Base-by-base conservation (phyloP, 2,329 filamentous ascomycete species). In the Colletotrichum scovillei region DNA sequence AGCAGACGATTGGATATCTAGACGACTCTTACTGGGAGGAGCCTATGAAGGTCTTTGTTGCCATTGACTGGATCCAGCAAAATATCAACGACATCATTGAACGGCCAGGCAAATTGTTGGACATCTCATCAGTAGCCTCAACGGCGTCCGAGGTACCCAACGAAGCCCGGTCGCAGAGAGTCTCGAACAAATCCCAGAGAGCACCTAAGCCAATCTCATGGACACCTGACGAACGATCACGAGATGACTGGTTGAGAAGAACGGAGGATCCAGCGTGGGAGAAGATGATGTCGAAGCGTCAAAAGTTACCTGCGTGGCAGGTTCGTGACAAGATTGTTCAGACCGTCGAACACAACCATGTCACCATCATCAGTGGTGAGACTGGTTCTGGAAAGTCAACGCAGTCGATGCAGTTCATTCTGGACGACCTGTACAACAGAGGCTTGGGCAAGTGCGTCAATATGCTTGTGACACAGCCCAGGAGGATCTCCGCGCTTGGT, bases 331-430 rank as follows among this genome's bases (percentile, higher is more conserved):
- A 88, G 1, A 94, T 99, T 35, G 90, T 98, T 11, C 82, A 89
- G 24, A 93, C 94, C 0, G 94, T 99, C 62, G 88, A 88, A 55
- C 85, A 88, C 5, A 91, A 96, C 78, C 93, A 98, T 81, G 95
- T 99, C 63, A 98, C 95, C 0, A 98, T 99, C 78, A 97, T 99
- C 77, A 97, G 95, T 56, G 97, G 97, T 77, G 97, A 98, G 84
- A 99, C 97, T 4, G 97, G 97, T 66, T 98, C 95, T 22, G 97
- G 97, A 79, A 99, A 99, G 83, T 98, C 94, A 62, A 98, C 97
- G 0, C 97, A 99, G 81, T 97, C 95, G 2, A 95, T 98, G 42
- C 97, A 99, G 81, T 99, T 98, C 82, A 89, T 99, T 56, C 87
- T 99, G 1, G 97, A 99, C 78, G 94, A 98, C 77, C 86, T 98